Evolutionary conservation across 2,329 filamentous ascomycete genomes (phyloP).

Genomic region (Aspergillus udagawae): DNA sequence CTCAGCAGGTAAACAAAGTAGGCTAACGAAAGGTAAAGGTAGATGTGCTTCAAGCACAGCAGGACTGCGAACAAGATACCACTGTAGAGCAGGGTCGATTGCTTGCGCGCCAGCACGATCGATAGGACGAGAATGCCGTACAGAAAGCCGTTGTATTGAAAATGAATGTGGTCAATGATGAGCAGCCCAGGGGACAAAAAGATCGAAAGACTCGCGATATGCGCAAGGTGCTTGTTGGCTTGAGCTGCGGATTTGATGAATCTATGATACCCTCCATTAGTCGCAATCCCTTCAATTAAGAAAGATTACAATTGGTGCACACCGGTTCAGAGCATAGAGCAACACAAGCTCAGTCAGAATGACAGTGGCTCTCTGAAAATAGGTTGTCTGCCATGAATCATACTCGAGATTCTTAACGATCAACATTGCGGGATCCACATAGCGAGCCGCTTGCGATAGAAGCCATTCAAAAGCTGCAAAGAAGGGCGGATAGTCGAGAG

Average conservation of each 20-base stretch:
- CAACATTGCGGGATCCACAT: constrained; percentile 78
- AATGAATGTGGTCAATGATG: constrained; percentile 98
- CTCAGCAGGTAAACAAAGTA: constrained; percentile 94
- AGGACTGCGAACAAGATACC: constrained; percentile 80
- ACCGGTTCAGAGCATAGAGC: constrained; percentile 76
- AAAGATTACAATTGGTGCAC: constrained; percentile 22
- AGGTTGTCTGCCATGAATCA: constrained; percentile 88
- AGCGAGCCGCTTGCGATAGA: constrained; percentile 73
- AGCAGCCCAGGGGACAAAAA: constrained; percentile 87
- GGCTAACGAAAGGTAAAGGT: constrained; percentile 90
- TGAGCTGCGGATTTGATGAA: constrained; percentile 69
- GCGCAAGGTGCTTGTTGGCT: constrained; percentile 67
- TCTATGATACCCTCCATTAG: constrained; percentile 41
- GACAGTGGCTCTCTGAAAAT: constrained; percentile 88
- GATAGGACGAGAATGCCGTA: constrained; percentile 88
- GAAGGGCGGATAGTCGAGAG: constrained; percentile 96
- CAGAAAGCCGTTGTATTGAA: constrained; percentile 97
- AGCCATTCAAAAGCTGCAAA: constrained; percentile 97
- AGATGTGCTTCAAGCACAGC: constrained; percentile 96
- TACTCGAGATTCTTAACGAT: constrained; percentile 75
- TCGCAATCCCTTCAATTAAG: constrained; percentile 5
- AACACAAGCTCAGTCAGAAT: constrained; percentile 80
- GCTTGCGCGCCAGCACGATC: constrained; percentile 73
- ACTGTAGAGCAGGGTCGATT: constrained; percentile 69
- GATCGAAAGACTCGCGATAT: constrained; percentile 83